These are phyloP conservation scores for Lactarius deliciosus DNA, from an alignment of 768 basidiomycete genomes.

Conservation along the genomic window DNA sequence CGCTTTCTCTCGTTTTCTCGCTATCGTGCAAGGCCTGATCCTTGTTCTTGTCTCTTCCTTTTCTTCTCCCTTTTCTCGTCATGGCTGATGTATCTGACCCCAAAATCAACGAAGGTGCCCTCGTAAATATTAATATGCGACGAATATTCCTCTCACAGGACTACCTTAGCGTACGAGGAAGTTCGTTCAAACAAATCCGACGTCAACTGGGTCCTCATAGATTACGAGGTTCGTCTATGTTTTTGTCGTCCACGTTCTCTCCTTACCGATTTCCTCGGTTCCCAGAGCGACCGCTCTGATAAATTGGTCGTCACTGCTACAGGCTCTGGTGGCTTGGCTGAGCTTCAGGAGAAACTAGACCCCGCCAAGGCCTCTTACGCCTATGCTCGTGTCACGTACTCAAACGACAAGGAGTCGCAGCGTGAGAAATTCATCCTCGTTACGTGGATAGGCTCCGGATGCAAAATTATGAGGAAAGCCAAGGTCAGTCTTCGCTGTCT, in stretches of 20 bases:
- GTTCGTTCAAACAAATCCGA: constrained; percentile 83
- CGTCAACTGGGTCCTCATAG: constrained; percentile 86
- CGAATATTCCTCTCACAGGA: constrained; percentile 4
- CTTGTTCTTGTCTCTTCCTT: constrained; percentile 8
- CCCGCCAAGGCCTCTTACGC: constrained; percentile 79
- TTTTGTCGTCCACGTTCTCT: neutral
- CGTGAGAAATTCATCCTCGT: constrained; percentile 89
- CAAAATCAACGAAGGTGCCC: constrained; percentile 29
- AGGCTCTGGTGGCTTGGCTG: constrained; percentile 75
- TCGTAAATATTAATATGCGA: neutral
- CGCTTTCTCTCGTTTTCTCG: constrained; percentile 10
- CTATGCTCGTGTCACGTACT: constrained; percentile 80
- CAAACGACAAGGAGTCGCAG: constrained; percentile 82
- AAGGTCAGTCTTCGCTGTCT: constrained; percentile 53
- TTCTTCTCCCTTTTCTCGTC: neutral
- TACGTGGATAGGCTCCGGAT: constrained; percentile 77
- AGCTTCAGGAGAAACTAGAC: constrained; percentile 70
- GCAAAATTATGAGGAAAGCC: constrained; percentile 90
- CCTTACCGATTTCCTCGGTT: constrained; percentile 6
- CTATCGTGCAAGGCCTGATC: constrained; percentile 11
- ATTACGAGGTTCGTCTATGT: constrained; percentile 66
- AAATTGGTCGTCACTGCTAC: constrained; percentile 75
- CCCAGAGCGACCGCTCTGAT: constrained; percentile 72
- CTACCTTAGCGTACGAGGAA: constrained; percentile 72
- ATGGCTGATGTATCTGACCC: constrained; percentile 31